Percentiles rank a stretch among this genome's conserved stretches.
These are phyloP conservation scores for Populus hybrid DNA, from an alignment of 441 rosid species.

Conservation along the genomic window DNA sequence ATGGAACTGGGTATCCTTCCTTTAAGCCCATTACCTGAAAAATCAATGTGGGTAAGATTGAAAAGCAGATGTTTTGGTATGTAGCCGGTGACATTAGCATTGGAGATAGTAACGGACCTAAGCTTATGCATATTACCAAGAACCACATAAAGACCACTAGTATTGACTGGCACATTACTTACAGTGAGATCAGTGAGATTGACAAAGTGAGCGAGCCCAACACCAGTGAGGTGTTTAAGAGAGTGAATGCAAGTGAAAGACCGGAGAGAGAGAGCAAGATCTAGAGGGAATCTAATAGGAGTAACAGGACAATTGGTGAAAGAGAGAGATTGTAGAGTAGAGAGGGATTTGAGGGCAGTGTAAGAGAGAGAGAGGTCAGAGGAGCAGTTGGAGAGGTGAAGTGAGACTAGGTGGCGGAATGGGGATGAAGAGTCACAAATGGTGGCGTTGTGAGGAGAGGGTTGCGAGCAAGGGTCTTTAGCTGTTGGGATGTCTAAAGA, in stretches of 20 bases:
- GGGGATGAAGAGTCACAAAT: conserved; percentile 62
- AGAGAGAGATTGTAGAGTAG: conserved; percentile 65
- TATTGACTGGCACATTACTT: conserved; percentile 48
- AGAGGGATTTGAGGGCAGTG: conserved; percentile 80
- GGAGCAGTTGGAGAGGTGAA: conserved; percentile 77
- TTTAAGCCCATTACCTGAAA: conserved; percentile 64
- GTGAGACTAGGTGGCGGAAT: conserved; percentile 69
- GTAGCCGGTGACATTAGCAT: conserved; percentile 63
- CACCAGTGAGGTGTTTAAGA: conserved; percentile 68
- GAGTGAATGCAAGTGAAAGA: conserved; percentile 73
- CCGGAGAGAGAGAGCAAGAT: conserved; percentile 55
- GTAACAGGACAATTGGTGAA: conserved; percentile 61
- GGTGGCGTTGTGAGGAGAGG: conserved; percentile 38
- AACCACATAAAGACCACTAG: conserved; percentile 71
- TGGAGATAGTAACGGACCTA: conserved; percentile 55
- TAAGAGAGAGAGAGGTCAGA: conserved; percentile 65
- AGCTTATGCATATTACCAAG: conserved; percentile 65
- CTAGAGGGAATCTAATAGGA: conserved; percentile 58
- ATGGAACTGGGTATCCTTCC: too few species aligned
- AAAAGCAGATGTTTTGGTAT: conserved; percentile 50
- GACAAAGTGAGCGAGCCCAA: conserved; percentile 60
- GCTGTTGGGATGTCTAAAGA: conserved; percentile 70
- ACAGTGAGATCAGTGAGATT: conserved; percentile 84
- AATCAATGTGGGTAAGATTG: conserved; percentile 74
- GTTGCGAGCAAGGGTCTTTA: conserved; percentile 61